These are phyloP conservation scores for Polyporus tsugae DNA, from an alignment of 1,284 basidiomycete species.

Conservation along the genomic window DNA sequence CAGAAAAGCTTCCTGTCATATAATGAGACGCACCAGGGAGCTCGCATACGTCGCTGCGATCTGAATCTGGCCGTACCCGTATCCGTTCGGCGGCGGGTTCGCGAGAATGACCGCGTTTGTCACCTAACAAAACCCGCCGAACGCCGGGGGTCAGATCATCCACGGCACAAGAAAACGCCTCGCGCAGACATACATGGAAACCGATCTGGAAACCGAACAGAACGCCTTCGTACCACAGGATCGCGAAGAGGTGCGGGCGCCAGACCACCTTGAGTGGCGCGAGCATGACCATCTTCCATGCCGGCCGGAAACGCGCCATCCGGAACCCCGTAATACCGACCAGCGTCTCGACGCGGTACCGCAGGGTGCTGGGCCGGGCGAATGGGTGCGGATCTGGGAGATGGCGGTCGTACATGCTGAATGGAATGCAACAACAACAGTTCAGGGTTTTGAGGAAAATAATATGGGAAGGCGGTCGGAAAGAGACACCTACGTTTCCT, in stretches of 20 bases:
- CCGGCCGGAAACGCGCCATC: slow-evolving; percentile 65
- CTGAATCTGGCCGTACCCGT: slow-evolving; percentile 58
- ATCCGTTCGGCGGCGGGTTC: slow-evolving; percentile 63
- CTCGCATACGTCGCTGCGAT: slow-evolving; percentile 68
- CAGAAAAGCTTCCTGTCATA: not conserved
- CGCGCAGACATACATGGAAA: slow-evolving; percentile 61
- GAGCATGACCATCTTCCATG: slow-evolving; percentile 55
- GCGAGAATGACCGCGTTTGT: slow-evolving; percentile 77
- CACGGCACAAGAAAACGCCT: not conserved
- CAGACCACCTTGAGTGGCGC: slow-evolving; percentile 63
- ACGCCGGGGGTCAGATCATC: not conserved
- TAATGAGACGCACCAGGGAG: slow-evolving; percentile 57
- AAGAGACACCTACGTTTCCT: slow-evolving; percentile 63
- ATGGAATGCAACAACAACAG: not conserved
- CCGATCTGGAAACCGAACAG: slow-evolving; percentile 76
- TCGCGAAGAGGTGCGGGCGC: slow-evolving; percentile 66
- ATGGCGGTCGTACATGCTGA: slow-evolving; percentile 73
- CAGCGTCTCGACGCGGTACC: slow-evolving; percentile 67
- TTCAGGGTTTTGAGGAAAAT: not conserved
- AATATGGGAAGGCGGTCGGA: not conserved
- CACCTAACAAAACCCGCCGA: slow-evolving; percentile 46
- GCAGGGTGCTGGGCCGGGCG: slow-evolving; percentile 51
- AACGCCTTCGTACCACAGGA: slow-evolving; percentile 66
- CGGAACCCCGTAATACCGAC: slow-evolving; percentile 68
- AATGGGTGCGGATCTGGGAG: slow-evolving; percentile 51